Conservation (phyloP, 495 filamentous ascomycete species). For the Trichocladium antarcticum region DNA sequence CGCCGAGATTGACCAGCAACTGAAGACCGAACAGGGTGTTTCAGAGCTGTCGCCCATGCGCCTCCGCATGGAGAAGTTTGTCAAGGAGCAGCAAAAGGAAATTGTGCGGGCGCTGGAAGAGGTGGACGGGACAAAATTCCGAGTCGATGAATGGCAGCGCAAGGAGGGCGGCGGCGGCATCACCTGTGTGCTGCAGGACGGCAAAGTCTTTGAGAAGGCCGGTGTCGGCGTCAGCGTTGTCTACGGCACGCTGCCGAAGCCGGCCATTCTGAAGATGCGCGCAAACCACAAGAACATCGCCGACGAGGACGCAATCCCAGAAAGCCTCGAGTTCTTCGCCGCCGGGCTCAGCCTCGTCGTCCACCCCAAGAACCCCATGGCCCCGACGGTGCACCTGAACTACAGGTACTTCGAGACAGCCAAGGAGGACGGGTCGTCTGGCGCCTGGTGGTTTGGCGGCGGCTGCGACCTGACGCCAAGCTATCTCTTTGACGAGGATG, state of each 20-base stretch:
- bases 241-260: constrained; percentile 79
- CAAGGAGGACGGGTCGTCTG: constrained; percentile 56
- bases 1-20: constrained; percentile 57
- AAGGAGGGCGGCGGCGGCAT: constrained; percentile 72
- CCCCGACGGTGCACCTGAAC: constrained; percentile 94
- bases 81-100: constrained; percentile 78
- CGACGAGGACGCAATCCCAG: constrained; percentile 47
- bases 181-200: constrained; percentile 89
- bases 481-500: constrained; percentile 95
- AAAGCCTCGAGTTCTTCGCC: constrained; percentile 85
- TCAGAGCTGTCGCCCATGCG: constrained; percentile 82
- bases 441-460: constrained; percentile 96
- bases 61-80: constrained; percentile 89
- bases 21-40: constrained; percentile 55
- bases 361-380: constrained; percentile 90
- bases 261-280: constrained; percentile 87
- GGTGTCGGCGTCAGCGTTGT: constrained; percentile 92
- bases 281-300: constrained; percentile 88
- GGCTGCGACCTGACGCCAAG: constrained; percentile 87
- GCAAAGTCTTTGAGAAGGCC: constrained; percentile 96
- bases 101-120: constrained; percentile 72
- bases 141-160: constrained; percentile 74
- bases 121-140: constrained; percentile 73
- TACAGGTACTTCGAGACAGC: constrained; percentile 98
- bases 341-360: constrained; percentile 86